Evolutionary conservation across 2,329 filamentous ascomycete species (phyloP).

Genomic region (Coniochaeta pulveracea): DNA sequence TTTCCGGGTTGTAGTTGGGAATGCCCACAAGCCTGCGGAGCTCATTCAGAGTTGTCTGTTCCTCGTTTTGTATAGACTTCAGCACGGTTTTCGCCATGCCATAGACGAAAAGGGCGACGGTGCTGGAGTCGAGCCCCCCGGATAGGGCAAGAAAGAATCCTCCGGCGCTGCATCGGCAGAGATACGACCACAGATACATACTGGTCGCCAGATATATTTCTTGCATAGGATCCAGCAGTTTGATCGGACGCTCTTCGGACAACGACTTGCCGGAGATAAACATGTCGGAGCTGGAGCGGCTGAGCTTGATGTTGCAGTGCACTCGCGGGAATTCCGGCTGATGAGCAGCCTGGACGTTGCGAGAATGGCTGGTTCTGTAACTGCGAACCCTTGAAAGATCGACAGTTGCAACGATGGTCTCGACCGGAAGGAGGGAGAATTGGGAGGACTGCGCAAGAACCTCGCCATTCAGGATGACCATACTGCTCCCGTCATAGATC

Average conservation of each 20-base stretch:
- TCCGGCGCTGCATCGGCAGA: slow-evolving; percentile 33
- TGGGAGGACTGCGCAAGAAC: slow-evolving; percentile 49
- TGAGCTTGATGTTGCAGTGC: slow-evolving; percentile 11
- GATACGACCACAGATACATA: slow-evolving; percentile 47
- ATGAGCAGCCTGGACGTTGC: slow-evolving; percentile 10
- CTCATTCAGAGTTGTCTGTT: slow-evolving; percentile 24
- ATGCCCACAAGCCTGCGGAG: slow-evolving; percentile 24
- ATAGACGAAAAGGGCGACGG: slow-evolving; percentile 28
- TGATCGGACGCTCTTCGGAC: slow-evolving; percentile 7
- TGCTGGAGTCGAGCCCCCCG: slow-evolving; percentile 48
- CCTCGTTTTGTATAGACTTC: slow-evolving; percentile 32
- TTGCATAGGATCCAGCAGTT: slow-evolving; percentile 15
- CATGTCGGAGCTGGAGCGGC: slow-evolving; percentile 14
- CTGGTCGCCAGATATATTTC: slow-evolving; percentile 19
- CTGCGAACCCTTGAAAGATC: slow-evolving; percentile 61
- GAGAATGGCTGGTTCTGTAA: slow-evolving; percentile 33
- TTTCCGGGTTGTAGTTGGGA: slow-evolving; percentile 30
- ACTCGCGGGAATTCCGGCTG: slow-evolving; percentile 11
- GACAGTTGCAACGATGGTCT: slow-evolving; percentile 54
- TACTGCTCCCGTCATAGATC: slow-evolving; percentile 52
- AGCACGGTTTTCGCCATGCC: slow-evolving; percentile 46
- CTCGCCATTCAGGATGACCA: slow-evolving; percentile 49
- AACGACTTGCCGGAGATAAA: slow-evolving; percentile 10
- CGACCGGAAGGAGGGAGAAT: slow-evolving; percentile 54
- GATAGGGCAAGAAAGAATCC: slow-evolving; percentile 45